These are phyloP conservation scores for Hypoxylon sp. DNA, from an alignment of 2,329 filamentous ascomycete species.

Conservation along the genomic window DNA sequence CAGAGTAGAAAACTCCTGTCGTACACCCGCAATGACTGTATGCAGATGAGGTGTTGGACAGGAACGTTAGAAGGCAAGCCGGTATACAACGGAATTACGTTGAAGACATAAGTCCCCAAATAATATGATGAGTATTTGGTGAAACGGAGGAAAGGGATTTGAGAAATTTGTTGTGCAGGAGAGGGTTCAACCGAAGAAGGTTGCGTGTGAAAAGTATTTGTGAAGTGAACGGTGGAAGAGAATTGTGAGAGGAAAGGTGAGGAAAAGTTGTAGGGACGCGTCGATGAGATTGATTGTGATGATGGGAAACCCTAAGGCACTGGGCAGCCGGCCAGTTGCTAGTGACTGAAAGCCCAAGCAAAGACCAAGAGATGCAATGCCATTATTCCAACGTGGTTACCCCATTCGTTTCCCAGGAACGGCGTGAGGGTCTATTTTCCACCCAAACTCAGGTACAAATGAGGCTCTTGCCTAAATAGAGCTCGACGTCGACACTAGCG, in stretches of 20 bases:
- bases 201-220: not conserved
- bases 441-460: not conserved
- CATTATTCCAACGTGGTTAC: not conserved
- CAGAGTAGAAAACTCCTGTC: not conserved
- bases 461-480: not conserved
- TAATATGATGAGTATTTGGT: not conserved
- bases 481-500: not conserved
- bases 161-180: not conserved
- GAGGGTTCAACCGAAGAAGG: not conserved
- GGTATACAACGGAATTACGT: not conserved
- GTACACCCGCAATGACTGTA: not conserved
- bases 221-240: not conserved
- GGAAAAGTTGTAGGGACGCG: not conserved
- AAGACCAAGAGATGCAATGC: not conserved
- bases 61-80: not conserved
- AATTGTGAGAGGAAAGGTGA: not conserved
- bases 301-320: not conserved
- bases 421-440: not conserved
- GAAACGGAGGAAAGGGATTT: not conserved
- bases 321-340: not conserved
- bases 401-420: not conserved
- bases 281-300: slow-evolving; percentile 7
- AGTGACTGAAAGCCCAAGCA: not conserved
- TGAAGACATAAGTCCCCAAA: not conserved
- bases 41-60: not conserved